These are phyloP conservation scores for Xylaria telfairii DNA, from an alignment of 495 filamentous ascomycete species.

Conservation along the genomic window DNA sequence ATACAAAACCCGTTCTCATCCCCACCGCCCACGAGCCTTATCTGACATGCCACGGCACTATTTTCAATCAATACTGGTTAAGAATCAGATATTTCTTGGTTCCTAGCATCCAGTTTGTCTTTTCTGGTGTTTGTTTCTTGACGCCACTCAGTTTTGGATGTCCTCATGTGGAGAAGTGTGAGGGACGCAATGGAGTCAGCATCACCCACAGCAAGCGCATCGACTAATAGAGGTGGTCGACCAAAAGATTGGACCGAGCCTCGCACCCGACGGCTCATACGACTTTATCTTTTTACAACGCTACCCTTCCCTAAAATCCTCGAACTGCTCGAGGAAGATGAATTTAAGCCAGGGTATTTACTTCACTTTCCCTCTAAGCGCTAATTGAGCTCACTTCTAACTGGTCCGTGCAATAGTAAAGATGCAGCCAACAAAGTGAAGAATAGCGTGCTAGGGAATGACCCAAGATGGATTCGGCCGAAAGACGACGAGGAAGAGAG, in stretches of 20 bases:
- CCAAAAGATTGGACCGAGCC: conserved; percentile 54
- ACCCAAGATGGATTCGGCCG: conserved; percentile 54
- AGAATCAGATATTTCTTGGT: not conserved
- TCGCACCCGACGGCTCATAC: conserved; percentile 49
- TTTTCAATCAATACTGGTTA: not conserved
- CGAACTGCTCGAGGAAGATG: conserved; percentile 49
- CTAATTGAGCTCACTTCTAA: conserved; percentile 20
- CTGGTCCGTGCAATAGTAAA: conserved; percentile 37
- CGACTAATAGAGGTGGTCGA: conserved; percentile 47
- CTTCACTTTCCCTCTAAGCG: not conserved
- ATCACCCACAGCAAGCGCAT: conserved; percentile 39
- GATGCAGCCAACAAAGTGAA: conserved; percentile 57
- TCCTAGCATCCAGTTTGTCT: not conserved
- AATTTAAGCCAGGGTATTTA: conserved; percentile 50
- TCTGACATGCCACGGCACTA: conserved; percentile 13
- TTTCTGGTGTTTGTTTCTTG: conserved; percentile 9
- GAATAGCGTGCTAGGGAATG: conserved; percentile 53
- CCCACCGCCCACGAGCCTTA: not conserved
- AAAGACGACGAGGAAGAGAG: conserved; percentile 51
- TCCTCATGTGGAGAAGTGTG: conserved; percentile 3
- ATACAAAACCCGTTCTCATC: conserved; percentile 23
- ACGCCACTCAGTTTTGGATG: not conserved
- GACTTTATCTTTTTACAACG: conserved; percentile 53
- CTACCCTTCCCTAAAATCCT: conserved; percentile 52
- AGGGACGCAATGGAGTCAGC: conserved; percentile 36